Evolutionary conservation across 2,329 filamentous ascomycete species (phyloP), one percentile per base, ranked within the genome.

Genomic region (Thielaviopsis punctulata): DNA sequence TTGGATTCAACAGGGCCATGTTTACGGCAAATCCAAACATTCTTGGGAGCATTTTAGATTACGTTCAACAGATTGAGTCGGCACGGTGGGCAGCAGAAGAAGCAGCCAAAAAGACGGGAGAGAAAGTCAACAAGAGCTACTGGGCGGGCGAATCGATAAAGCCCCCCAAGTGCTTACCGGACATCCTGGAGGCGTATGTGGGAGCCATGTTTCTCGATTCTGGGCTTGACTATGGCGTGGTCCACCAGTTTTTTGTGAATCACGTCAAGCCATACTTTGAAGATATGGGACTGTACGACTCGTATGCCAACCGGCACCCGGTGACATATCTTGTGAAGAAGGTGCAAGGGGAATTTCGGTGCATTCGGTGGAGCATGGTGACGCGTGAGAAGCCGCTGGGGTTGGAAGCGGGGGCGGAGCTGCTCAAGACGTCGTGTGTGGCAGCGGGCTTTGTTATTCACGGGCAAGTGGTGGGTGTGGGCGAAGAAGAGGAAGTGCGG

Each of bases 121-220:
- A 68, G 2, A 64, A 63, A 45, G 75, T 73, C 24, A 66, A 72
- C 9, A 69, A 72, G 3, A 77, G 86, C 65, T 90, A 81, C 64
- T 92, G 86, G 86, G 53, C 41, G 15, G 71, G 77, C 24, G 67
- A 70, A 12, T 72, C 75, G 9, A 71, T 69, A 15, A 70, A 76
- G 41, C 80, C 84, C 1, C 85, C 84, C 8, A 92, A 92, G 60
- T 73, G 69, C 51, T 76, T 96, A 5, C 79, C 89, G 0, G 92
- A 98, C 64, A 77, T 95, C 36, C 72, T 96, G 3, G 92, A 98
- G 70, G 79, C 90, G 0, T 92, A 88, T 59, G 69, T 95, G 2
- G 92, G 88, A 1, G 90, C 90, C 19, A 73, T 95, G 21, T 96
- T 96, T 62, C 84, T 98, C 10, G 92, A 98, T 65, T 84, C 86